These are phyloP conservation scores for Gaertneriomyces sp. DNA, from an alignment of 192 early-diverging fungal genomes.

Conservation along the genomic window DNA sequence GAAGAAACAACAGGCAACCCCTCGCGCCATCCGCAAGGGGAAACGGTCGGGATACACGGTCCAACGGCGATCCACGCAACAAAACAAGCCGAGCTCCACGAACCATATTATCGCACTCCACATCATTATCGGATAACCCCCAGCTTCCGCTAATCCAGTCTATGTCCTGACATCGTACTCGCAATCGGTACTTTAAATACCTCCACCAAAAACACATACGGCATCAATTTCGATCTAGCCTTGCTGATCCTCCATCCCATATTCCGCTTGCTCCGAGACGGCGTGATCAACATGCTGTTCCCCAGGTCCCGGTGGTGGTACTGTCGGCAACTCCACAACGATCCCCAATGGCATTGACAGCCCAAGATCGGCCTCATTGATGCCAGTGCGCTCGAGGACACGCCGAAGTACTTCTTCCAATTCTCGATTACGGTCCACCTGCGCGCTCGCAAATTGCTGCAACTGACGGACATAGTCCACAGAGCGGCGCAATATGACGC, in stretches of 20 bases:
- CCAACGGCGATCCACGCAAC: too few species aligned
- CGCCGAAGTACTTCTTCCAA: constrained; percentile 58
- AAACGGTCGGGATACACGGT: too few species aligned
- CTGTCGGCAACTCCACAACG: constrained; percentile 39
- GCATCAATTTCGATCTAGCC: neutral
- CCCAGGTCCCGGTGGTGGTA: constrained; percentile 1
- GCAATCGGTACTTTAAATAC: too few species aligned
- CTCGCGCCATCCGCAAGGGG: too few species aligned
- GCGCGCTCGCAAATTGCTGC: constrained; percentile 61
- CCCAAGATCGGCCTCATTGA: constrained; percentile 44
- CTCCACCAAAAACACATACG: too few species aligned
- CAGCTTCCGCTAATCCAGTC: too few species aligned
- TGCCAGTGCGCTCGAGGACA: constrained; percentile 41
- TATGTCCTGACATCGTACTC: too few species aligned
- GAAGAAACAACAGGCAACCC: too few species aligned
- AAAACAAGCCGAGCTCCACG: too few species aligned
- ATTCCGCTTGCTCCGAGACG: neutral
- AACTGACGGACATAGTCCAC: constrained; percentile 91
- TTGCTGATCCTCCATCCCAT: too few species aligned
- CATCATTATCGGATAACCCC: too few species aligned
- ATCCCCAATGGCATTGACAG: constrained; percentile 48
- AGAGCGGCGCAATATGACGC: constrained; percentile 85
- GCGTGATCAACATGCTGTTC: constrained; percentile 9
- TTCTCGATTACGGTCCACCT: constrained; percentile 64
- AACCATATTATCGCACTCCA: too few species aligned